phyloP scores from a whole-genome alignment of 2,329 filamentous ascomycete genomes.

The Fusarium sulawesiense region DNA sequence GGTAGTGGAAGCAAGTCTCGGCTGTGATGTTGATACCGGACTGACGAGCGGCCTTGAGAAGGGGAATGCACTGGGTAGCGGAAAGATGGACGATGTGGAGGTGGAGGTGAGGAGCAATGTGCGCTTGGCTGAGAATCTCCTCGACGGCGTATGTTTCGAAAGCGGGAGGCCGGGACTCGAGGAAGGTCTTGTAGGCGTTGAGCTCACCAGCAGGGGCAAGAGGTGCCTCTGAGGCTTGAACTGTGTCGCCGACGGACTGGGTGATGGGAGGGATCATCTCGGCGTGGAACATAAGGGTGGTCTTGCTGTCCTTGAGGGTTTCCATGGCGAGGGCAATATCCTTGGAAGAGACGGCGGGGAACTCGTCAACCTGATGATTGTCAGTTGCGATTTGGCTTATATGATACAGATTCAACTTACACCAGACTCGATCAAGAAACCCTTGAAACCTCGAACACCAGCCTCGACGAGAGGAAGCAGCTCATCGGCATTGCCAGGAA shows the following conservation, averaged over 20 bases:
- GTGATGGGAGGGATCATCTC: slow-evolving; percentile 95
- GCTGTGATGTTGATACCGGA: slow-evolving; percentile 87
- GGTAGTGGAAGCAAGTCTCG: slow-evolving; percentile 96
- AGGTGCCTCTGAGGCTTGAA: slow-evolving; percentile 76
- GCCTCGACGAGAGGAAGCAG: slow-evolving; percentile 83
- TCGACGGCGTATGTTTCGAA: slow-evolving; percentile 94
- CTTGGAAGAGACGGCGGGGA: slow-evolving; percentile 84
- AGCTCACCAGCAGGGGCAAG: slow-evolving; percentile 77
- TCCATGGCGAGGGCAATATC: slow-evolving; percentile 86
- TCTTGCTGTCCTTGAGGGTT: slow-evolving; percentile 82
- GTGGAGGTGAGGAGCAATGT: slow-evolving; percentile 81
- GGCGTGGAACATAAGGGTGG: slow-evolving; percentile 98
- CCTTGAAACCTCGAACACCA: slow-evolving; percentile 95
- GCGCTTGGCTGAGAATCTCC: slow-evolving; percentile 84
- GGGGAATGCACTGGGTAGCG: slow-evolving; percentile 86
- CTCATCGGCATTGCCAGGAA: slow-evolving; percentile 87
- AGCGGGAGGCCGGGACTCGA: slow-evolving; percentile 86
- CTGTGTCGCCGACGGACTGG: slow-evolving; percentile 80
- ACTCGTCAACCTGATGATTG: slow-evolving; percentile 82
- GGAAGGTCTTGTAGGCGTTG: slow-evolving; percentile 87
- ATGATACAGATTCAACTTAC: slow-evolving; percentile 64
- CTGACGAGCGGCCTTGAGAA: slow-evolving; percentile 78
- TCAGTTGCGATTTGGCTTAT: slow-evolving; percentile 20
- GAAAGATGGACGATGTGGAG: slow-evolving; percentile 95
- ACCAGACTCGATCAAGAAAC: slow-evolving; percentile 95